Base-by-base conservation (phyloP, 2,329 filamentous ascomycete species). In the Stagonosporopsis rhizophila region DNA sequence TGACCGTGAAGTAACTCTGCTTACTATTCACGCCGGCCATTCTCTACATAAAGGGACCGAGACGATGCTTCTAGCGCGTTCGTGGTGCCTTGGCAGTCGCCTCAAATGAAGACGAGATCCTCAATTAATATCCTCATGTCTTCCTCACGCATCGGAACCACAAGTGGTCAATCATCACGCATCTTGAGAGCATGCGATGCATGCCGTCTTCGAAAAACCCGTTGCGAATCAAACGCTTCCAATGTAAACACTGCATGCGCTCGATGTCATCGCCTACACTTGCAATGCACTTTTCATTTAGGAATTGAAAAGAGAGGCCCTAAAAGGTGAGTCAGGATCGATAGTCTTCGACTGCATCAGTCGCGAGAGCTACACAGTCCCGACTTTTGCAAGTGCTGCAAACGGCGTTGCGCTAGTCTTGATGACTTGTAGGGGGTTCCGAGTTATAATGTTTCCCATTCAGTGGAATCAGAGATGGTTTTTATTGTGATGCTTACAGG, bases 81-180 rank as follows among this genome's bases (percentile, higher is more conserved):
- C 14, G 14, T n/a, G 30, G 30, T 20, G 35, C 14, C 35, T 38
- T 38, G 35, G 35, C 35, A 38, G 17, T 5, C 35, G 35, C 35
- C 9, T 38, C 17, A 38, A 19, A 20, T 38, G 35, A 20, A 20
- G 35, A 20, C 35, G 35, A 12, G 7, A 20, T 14, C 7, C 15
- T 6, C 38, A 23, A 9, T 14, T 2, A 72, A 78, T 6, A 8
- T 28, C 4, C 15, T 19, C n/a, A 42, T 42, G 40, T 42, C 40
- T 42, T 42, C 40, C 3, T 9, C 25, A 17, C 8, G 8, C 7
- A n/a, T 11, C 25, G 8, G 23, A 9, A 12, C 25, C 22, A 42
- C 23, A 5, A 12, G n/a, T 19, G 4, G 20, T 30, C 40, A 19
- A 19, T 27, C 25, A 17, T 2, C 23, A 9, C 40, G 23, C 15